phyloP scores from a whole-genome alignment of 1,139 yeast genomes.

The Hemisphaericaspora xylanilytica region DNA sequence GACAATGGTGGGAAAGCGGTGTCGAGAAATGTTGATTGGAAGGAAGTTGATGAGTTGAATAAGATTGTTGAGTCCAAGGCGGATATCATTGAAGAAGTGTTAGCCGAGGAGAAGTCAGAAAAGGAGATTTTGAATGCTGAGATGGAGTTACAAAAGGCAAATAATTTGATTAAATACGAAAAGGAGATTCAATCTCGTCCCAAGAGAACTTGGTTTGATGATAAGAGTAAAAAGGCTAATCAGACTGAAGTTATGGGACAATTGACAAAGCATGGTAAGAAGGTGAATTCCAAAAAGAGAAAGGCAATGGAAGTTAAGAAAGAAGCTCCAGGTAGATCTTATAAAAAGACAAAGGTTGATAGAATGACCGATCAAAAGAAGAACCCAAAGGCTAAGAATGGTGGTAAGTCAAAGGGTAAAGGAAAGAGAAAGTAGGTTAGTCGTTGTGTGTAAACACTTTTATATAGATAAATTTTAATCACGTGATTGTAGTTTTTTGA shows the following conservation, averaged over 20 bases:
- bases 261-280: slow-evolving; percentile 44
- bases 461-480: not conserved
- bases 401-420: slow-evolving; percentile 5
- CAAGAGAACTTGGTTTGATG: slow-evolving; percentile 95
- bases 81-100: slow-evolving; percentile 66
- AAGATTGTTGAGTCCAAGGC: slow-evolving; percentile 57
- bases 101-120: slow-evolving; percentile 84
- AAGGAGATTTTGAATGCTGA: slow-evolving; percentile 86
- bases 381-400: slow-evolving; percentile 9
- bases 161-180: slow-evolving; percentile 74
- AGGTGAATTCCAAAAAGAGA: slow-evolving; percentile 57
- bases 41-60: slow-evolving; percentile 67
- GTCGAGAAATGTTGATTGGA: slow-evolving; percentile 87
- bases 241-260: slow-evolving; percentile 45
- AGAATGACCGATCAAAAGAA: slow-evolving; percentile 31
- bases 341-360: slow-evolving; percentile 71
- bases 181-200: slow-evolving; percentile 88
- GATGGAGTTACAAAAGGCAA: slow-evolving; percentile 83
- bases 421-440: slow-evolving; percentile 6
- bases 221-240: slow-evolving; percentile 40
- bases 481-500: not conserved
- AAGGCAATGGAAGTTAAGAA: slow-evolving; percentile 47
- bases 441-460: not conserved
- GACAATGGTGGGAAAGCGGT: slow-evolving; percentile 60
- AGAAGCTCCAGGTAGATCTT: slow-evolving; percentile 50